phyloP scores from a whole-genome alignment of 2,329 filamentous ascomycete genomes.

The Fusarium udum region DNA sequence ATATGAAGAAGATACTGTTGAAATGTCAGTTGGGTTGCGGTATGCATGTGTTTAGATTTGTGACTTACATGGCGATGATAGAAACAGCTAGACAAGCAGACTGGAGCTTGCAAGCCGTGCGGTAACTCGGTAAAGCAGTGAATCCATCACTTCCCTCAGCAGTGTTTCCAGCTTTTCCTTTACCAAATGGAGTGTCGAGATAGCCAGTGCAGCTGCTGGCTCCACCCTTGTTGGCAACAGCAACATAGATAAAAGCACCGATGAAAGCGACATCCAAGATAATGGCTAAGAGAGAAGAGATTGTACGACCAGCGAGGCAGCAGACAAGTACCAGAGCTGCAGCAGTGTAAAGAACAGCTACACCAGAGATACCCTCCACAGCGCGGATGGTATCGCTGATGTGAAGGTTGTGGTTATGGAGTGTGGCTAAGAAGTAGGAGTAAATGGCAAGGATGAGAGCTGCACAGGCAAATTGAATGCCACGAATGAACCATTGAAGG shows the following conservation, averaged over 20 bases:
- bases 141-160: constrained; percentile 60
- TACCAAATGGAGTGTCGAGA: constrained; percentile 75
- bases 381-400: constrained; percentile 75
- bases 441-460: constrained; percentile 80
- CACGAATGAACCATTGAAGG: constrained; percentile 75
- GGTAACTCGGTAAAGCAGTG: constrained; percentile 57
- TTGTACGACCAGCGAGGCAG: constrained; percentile 77
- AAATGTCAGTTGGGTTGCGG: neutral
- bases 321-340: constrained; percentile 79
- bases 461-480: constrained; percentile 76
- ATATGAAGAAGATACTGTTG: constrained; percentile 75
- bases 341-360: constrained; percentile 77
- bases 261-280: constrained; percentile 80
- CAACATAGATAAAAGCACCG: constrained; percentile 83
- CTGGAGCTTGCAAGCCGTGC: constrained; percentile 75
- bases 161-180: constrained; percentile 63
- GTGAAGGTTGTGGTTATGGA: constrained; percentile 68
- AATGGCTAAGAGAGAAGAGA: constrained; percentile 79
- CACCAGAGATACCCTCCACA: constrained; percentile 81
- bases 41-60: neutral
- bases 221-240: constrained; percentile 76
- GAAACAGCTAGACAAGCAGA: constrained; percentile 80
- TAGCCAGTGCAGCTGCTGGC: constrained; percentile 68
- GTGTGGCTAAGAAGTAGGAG: constrained; percentile 83
- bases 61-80: constrained; percentile 75